A percentile compares a stretch with the other conserved stretches of the same genome.
Conservation (phyloP, 78 protist species). For the Planoprotostelium fungivorum region DNA sequence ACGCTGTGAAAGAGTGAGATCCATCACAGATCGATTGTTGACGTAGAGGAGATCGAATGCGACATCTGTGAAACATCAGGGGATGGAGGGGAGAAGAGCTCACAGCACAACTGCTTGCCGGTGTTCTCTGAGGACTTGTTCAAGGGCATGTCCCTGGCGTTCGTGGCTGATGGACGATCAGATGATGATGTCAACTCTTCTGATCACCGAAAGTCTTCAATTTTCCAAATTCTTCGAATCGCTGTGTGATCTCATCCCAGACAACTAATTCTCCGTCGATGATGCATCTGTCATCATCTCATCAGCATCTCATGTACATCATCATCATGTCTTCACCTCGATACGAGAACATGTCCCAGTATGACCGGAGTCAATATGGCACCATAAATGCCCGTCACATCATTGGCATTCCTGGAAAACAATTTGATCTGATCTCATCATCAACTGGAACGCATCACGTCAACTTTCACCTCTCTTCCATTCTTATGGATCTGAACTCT, state of each 20-base stretch:
- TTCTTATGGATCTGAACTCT: constrained; percentile 74
- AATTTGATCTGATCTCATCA: constrained; percentile 5
- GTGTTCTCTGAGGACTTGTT: constrained; percentile 4
- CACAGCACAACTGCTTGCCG: constrained; percentile 57
- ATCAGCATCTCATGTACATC: too few species aligned
- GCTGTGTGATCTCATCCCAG: constrained; percentile 44
- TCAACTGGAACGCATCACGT: neutral
- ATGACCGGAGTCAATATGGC: constrained; percentile 24
- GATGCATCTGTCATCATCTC: constrained; percentile 60
- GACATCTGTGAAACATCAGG: constrained; percentile 8
- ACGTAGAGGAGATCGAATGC: constrained; percentile 78
- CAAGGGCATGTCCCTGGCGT: neutral
- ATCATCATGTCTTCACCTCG: too few species aligned
- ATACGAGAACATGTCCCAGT: constrained; percentile 15
- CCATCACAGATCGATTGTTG: constrained; percentile 51
- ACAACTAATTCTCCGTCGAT: constrained; percentile 85
- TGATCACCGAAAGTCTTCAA: constrained; percentile 39
- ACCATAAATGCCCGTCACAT: constrained; percentile 60
- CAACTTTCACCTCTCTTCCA: neutral
- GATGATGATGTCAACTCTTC: neutral
- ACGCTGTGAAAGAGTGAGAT: constrained; percentile 43
- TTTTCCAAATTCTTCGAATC: constrained; percentile 77
- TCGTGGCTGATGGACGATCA: constrained; percentile 7
- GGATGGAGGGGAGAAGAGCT: neutral
- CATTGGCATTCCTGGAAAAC: constrained; percentile 54